These are phyloP conservation scores for Alternaria gaisen DNA, from an alignment of 2,329 filamentous ascomycete genomes.

Conservation along the genomic window DNA sequence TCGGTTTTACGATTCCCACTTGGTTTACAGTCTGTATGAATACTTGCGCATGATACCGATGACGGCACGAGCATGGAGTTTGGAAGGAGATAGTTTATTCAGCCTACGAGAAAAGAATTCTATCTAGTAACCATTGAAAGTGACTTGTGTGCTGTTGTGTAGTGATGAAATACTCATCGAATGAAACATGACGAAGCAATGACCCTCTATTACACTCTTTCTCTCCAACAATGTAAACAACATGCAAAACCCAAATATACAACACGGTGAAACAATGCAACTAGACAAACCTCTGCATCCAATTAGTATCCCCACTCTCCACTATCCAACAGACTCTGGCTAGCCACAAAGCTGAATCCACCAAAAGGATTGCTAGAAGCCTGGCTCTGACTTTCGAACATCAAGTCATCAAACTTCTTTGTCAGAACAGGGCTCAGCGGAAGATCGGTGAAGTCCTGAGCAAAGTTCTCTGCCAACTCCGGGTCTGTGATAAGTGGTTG, in stretches of 20 bases:
- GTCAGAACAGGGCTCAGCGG: slow-evolving; percentile 75
- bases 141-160: not conserved
- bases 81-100: slow-evolving; percentile 1
- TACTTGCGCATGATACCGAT: slow-evolving; percentile 14
- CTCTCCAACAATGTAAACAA: not conserved
- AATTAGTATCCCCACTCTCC: slow-evolving; percentile 45
- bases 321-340: slow-evolving; percentile 58
- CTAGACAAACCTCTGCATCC: not conserved
- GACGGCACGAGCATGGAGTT: slow-evolving; percentile 18
- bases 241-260: not conserved
- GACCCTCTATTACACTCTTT: not conserved
- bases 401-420: slow-evolving; percentile 39
- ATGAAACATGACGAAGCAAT: not conserved
- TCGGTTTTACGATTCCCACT: slow-evolving; percentile 22
- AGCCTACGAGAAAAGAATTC: slow-evolving; percentile 3
- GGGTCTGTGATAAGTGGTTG: slow-evolving; percentile 94
- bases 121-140: not conserved
- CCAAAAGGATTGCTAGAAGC: slow-evolving; percentile 60
- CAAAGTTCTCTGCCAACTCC: slow-evolving; percentile 95
- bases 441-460: slow-evolving; percentile 87
- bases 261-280: slow-evolving; percentile 1
- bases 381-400: slow-evolving; percentile 48
- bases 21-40: slow-evolving; percentile 22
- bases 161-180: not conserved
- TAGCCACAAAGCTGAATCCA: slow-evolving; percentile 64